Evolutionary conservation across 108 stramenopile genomes (phyloP), one percentile per base, ranked within the genome.

Genomic region (Aurantiochytrium sp.): DNA sequence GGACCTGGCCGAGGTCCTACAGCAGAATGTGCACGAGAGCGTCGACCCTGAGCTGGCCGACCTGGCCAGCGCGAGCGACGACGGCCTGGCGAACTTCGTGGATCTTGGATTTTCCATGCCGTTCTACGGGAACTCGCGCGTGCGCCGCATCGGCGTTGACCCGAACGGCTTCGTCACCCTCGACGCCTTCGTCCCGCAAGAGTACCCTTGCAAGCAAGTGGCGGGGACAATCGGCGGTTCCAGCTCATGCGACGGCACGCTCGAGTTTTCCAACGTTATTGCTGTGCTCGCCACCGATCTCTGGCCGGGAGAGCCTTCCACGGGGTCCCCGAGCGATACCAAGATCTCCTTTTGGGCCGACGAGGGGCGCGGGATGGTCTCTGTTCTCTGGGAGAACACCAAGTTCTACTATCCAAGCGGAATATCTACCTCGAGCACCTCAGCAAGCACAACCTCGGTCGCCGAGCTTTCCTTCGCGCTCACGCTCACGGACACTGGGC

Each of bases 101-200:
- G 42, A 41, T 17, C n/a, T 81, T 6, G 73, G 73, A 1, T 81
- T 81, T 48, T 81, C 73, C 2, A 6, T 81, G 8, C 73, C 73
- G 6, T 81, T 81, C 24, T 81, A 48, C 30, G 73, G 73, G 6
- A 81, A 81, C 30, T 81, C 73, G 45, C 73, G 73, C 15, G 73
- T 81, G 39, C 12, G 73, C 12, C 50, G 21, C 21, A 24, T 48
- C n/a, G 73, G 73, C 39, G n/a, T 81, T 6, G 39, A 41, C 45
- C 36, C 73, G 27, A 81, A 81, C 39, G 73, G 73, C 27, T 12
- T 48, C 42, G 19, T 81, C 30, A 41, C 10, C 3, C 45, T 81
- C 27, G 45, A 81, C 24, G 21, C 73, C 45, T 81, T 27, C 30
- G 73, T 32, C 22, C 59, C 73, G 24, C 10, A 41, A 48, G 17